These are phyloP conservation scores for Zychaea mexicana DNA, from an alignment of 371 early-diverging fungal species.

Conservation along the genomic window DNA sequence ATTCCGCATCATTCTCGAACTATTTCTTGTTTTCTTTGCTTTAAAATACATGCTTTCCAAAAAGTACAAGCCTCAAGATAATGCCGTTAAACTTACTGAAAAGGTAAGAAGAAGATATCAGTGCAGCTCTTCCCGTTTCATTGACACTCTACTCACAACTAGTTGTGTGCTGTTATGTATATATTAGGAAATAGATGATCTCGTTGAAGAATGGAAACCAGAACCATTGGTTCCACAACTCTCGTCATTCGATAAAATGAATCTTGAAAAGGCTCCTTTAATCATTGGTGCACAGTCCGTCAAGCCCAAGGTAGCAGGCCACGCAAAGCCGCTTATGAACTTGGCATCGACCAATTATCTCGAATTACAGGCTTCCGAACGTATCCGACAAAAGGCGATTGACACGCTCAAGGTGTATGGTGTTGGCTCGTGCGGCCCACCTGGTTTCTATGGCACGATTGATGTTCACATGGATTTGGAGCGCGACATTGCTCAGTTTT, in stretches of 20 bases:
- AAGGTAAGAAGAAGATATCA: conserved; percentile 54
- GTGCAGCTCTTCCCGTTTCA: background rate
- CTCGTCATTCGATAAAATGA: conserved; percentile 70
- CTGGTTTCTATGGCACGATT: conserved; percentile 99
- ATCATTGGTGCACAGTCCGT: conserved; percentile 71
- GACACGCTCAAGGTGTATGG: conserved; percentile 94
- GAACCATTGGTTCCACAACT: conserved; percentile 90
- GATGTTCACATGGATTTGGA: conserved; percentile 99
- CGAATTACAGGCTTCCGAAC: conserved; percentile 76
- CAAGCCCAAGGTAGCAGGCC: conserved; percentile 55
- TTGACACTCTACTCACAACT: too few species aligned
- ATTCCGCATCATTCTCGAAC: conserved; percentile 87
- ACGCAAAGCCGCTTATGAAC: conserved; percentile 74
- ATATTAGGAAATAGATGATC: conserved; percentile 89
- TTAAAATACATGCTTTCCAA: conserved; percentile 87
- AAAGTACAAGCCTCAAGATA: conserved; percentile 84
- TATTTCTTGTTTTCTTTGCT: conserved; percentile 85
- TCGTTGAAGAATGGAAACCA: conserved; percentile 96
- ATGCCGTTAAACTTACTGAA: conserved; percentile 82
- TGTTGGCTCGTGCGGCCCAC: conserved; percentile 99
- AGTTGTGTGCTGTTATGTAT: too few species aligned
- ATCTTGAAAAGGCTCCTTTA: conserved; percentile 79
- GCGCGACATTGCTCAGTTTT: conserved; percentile 82
- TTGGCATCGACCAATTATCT: conserved; percentile 89
- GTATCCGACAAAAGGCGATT: conserved; percentile 85